A percentile compares a stretch with the other conserved stretches of the same genome.
phyloP scores from a whole-genome alignment of 768 basidiomycete species.

The Agrocybe praecox region DNA sequence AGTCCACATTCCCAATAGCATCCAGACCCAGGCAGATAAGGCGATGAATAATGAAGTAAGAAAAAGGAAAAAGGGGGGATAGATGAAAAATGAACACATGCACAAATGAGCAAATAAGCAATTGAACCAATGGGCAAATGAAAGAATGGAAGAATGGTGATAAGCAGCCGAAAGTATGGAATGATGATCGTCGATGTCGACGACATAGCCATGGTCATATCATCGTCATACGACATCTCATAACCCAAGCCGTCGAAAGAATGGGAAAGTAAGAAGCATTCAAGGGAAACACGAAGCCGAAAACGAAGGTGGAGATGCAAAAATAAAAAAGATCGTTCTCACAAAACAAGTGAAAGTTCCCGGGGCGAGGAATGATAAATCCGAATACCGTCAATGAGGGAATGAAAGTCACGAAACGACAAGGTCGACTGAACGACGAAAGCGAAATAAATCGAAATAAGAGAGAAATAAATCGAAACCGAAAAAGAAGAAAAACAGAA shows the following conservation, averaged over 20 bases:
- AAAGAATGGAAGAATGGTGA: neutral
- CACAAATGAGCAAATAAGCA: neutral
- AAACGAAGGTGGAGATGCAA: neutral
- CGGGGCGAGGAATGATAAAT: neutral
- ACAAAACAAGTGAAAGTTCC: neutral
- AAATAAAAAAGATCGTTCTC: neutral
- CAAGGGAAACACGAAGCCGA: too few species aligned
- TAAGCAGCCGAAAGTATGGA: too few species aligned
- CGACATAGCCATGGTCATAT: too few species aligned
- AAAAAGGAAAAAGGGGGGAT: neutral
- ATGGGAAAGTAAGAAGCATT: too few species aligned
- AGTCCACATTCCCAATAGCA: neutral
- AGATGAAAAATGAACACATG: too few species aligned
- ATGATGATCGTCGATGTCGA: too few species aligned
- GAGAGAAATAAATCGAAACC: constrained; percentile 1
- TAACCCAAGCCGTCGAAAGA: too few species aligned
- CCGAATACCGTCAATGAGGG: too few species aligned
- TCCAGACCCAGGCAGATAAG: neutral
- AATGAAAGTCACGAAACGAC: too few species aligned
- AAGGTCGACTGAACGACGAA: too few species aligned
- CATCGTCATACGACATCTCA: too few species aligned
- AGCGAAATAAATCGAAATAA: neutral
- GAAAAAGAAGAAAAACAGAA: neutral
- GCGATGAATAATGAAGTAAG: constrained; percentile 1
- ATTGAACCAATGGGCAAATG: neutral